A percentile compares a stretch with the other conserved stretches of the same genome.
These are phyloP conservation scores for Podospora bellae-mahoneyi DNA, from an alignment of 495 filamentous ascomycete genomes.

Conservation along the genomic window DNA sequence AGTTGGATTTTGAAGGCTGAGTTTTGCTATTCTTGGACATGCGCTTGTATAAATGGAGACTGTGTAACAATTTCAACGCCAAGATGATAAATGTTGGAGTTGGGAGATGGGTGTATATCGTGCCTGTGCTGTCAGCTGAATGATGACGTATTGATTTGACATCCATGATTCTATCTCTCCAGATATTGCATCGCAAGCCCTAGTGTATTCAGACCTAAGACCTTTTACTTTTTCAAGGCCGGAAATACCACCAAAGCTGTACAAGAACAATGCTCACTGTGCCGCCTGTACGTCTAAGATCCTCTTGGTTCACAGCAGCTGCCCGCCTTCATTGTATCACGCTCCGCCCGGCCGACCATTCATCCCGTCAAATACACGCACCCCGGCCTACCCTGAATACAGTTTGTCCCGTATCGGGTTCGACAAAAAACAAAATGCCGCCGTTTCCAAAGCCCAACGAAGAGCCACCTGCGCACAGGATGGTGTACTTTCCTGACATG, in stretches of 20 bases:
- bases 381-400: neutral
- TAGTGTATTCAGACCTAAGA: neutral
- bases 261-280: neutral
- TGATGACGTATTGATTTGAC: constrained; percentile 10
- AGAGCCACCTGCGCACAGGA: constrained; percentile 51
- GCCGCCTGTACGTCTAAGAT: neutral
- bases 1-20: constrained; percentile 49
- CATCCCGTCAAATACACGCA: neutral
- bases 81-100: neutral
- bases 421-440: constrained; percentile 18
- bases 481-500: constrained; percentile 57
- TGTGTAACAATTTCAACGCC: neutral
- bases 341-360: neutral
- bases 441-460: constrained; percentile 26
- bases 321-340: neutral
- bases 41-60: too few relatives aligned
- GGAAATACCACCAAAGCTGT: neutral
- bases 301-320: neutral
- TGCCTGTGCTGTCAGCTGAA: neutral
- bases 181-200: neutral
- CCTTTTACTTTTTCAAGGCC: neutral
- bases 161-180: neutral
- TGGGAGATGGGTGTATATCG: neutral
- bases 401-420: neutral
- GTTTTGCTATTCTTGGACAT: neutral